Conservation (phyloP, 2,329 filamentous ascomycete genomes). For the Sclerotinia spermophila region DNA sequence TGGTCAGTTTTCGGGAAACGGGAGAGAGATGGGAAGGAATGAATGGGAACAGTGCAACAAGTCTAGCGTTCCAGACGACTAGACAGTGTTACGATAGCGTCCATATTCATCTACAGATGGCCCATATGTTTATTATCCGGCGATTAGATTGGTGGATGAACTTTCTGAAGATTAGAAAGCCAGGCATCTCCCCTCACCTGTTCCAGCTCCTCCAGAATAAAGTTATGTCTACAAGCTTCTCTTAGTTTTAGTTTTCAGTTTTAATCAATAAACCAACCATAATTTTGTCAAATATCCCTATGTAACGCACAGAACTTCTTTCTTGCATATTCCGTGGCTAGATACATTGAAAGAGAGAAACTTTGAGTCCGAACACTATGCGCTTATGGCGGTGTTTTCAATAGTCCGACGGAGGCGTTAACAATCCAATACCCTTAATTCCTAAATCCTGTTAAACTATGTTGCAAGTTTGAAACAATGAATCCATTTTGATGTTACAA, state of each 20-base stretch:
- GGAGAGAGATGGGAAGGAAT: neutral
- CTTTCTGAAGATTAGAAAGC: neutral
- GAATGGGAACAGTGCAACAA: neutral
- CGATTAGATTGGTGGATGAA: neutral
- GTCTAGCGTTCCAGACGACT: neutral
- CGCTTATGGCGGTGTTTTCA: neutral
- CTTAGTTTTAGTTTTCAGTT: neutral
- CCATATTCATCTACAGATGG: too few species aligned
- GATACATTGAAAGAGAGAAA: neutral
- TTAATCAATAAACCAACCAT: neutral
- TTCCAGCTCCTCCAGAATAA: neutral
- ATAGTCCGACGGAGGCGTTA: neutral
- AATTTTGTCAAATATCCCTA: neutral
- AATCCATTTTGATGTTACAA: too few species aligned
- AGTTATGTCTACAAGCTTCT: neutral
- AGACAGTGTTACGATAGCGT: neutral
- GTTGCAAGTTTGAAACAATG: too few species aligned
- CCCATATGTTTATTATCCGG: neutral
- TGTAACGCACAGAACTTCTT: neutral
- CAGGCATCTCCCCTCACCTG: neutral
- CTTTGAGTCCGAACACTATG: neutral
- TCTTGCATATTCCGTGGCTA: accelerated
- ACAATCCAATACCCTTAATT: neutral
- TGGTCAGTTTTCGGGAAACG: too few species aligned
- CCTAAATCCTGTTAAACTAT: too few species aligned